A percentile compares a stretch with the other conserved stretches of the same genome.
These are phyloP conservation scores for Arachnopeziza araneosa DNA, from an alignment of 2,329 filamentous ascomycete species.

Conservation along the genomic window DNA sequence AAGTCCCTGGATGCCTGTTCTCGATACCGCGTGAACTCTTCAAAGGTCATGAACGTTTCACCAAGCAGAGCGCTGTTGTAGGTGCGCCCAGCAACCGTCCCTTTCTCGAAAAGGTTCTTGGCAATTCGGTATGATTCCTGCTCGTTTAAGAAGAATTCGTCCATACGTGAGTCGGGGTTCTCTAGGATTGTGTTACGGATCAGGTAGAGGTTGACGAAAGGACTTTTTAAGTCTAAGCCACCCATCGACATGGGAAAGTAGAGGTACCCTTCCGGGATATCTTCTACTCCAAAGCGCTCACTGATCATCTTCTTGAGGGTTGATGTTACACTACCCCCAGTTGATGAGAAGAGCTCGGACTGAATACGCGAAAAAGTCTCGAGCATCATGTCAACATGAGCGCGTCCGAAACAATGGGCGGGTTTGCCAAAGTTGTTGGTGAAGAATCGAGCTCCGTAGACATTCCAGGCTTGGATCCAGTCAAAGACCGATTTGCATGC, in stretches of 20 bases:
- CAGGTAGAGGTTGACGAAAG: conserved; percentile 32
- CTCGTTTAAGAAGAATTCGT: conserved; percentile 28
- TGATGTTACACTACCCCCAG: conserved; percentile 37
- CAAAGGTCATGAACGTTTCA: conserved; percentile 32
- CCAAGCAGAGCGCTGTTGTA: conserved; percentile 18
- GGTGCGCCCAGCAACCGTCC: not conserved
- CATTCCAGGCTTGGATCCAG: conserved; percentile 55
- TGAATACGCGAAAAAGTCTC: conserved; percentile 47
- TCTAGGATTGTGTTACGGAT: conserved; percentile 15
- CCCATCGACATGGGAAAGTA: conserved; percentile 35
- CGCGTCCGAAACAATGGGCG: conserved; percentile 45
- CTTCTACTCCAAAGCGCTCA: conserved; percentile 39
- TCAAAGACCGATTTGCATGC: conserved; percentile 49
- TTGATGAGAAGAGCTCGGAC: conserved; percentile 39
- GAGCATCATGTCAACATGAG: conserved; percentile 49
- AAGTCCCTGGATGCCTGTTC: conserved; percentile 30
- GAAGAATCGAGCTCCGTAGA: conserved; percentile 51
- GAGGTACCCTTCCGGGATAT: conserved; percentile 36
- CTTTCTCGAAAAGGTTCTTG: conserved; percentile 30
- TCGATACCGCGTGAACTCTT: conserved; percentile 34
- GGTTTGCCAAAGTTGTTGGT: conserved; percentile 50
- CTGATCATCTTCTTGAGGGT: conserved; percentile 43
- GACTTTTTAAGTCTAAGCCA: conserved; percentile 35
- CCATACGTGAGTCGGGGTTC: conserved; percentile 23
- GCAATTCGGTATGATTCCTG: conserved; percentile 28